These are phyloP conservation scores for Pichia sp. DNA, from an alignment of 1,139 yeast species.

Conservation along the genomic window DNA sequence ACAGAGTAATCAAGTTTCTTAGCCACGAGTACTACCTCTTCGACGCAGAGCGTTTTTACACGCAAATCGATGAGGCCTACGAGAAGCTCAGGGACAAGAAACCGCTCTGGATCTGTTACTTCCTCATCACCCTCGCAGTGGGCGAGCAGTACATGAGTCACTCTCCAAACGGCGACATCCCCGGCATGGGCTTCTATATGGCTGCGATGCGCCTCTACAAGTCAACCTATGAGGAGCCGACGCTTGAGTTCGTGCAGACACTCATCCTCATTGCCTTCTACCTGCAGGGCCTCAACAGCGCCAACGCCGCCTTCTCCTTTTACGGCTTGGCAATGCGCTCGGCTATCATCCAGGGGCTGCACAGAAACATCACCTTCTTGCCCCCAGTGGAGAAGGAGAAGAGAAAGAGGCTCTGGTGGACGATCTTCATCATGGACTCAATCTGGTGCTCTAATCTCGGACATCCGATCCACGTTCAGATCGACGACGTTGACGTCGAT, in stretches of 20 bases:
- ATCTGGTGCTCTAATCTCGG: conserved; percentile 48
- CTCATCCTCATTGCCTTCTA: conserved; percentile 43
- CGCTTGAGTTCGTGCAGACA: conserved; percentile 41
- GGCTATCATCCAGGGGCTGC: conserved; percentile 43
- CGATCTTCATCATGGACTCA: conserved; percentile 46
- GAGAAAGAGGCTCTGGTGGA: conserved; percentile 51
- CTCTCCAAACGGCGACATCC: conserved; percentile 21
- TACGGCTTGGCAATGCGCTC: conserved; percentile 47
- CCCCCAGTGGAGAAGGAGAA: conserved; percentile 34
- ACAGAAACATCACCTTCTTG: conserved; percentile 35
- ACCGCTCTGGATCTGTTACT: conserved; percentile 28
- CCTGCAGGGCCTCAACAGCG: conserved; percentile 44
- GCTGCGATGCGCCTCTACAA: conserved; percentile 40
- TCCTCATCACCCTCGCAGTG: conserved; percentile 29
- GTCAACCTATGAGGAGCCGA: conserved; percentile 39
- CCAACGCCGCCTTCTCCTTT: conserved; percentile 44
- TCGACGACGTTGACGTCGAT: conserved; percentile 48
- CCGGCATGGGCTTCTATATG: conserved; percentile 34
- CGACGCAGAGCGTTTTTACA: conserved; percentile 27
- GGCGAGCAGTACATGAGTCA: conserved; percentile 35
- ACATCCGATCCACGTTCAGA: conserved; percentile 43
- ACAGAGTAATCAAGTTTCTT: conserved; percentile 35
- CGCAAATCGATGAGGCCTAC: conserved; percentile 33
- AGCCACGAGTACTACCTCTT: conserved; percentile 42
- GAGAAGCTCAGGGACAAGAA: conserved; percentile 29